Base-by-base conservation (phyloP, 768 basidiomycete species). In the Hericium rajendrae region DNA sequence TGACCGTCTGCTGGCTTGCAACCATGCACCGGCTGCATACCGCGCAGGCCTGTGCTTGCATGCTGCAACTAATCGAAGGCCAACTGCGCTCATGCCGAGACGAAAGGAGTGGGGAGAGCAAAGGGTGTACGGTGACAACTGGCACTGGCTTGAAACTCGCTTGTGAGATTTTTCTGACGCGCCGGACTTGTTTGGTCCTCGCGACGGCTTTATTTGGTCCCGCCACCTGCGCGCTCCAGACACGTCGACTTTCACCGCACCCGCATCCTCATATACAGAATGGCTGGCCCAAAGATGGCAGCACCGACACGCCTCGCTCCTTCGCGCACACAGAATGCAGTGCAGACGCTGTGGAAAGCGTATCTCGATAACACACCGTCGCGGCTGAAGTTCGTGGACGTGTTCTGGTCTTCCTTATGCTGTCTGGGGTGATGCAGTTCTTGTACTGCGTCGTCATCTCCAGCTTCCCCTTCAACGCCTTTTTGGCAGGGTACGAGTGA, bases 381-480 rank as follows among this genome's bases (percentile, higher is more conserved):
- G 64, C 82, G 91, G 13, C 84, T 98, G 65, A 95, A 97, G 75
- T 85, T 94, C 72, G 85, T 98, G 68, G 97, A 99, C 75, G 73
- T 84, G 8, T 97, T 97, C 79, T 98, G 61, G 73, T 89, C 59
- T 97, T 95, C 78, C 79, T 95, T 65, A 84, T 97, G 76, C 78
- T 95, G 49, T 89, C 90, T 2, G 97, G 97, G 65, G 78, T 94
- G 58, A 68, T 84, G 48, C 94, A 97, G 70, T 97, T 99, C 73
- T 73, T 80, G 10, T 98, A 98, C 74, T 93, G 95, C 74, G 72
- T 95, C 32, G 77, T 92, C 62, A 78, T 99, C 60, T 93, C 93
- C 57, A 88, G 85, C 74, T 98, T 85, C 73, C 97, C 97, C 22
- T 97, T 94, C 78, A 97, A 99, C 64, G 93, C 97, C 40, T 99